A percentile compares a stretch with the other conserved stretches of the same genome.
Evolutionary conservation across 768 basidiomycete genomes (phyloP).

Genomic region (Rhizopogon vinicolor): DNA sequence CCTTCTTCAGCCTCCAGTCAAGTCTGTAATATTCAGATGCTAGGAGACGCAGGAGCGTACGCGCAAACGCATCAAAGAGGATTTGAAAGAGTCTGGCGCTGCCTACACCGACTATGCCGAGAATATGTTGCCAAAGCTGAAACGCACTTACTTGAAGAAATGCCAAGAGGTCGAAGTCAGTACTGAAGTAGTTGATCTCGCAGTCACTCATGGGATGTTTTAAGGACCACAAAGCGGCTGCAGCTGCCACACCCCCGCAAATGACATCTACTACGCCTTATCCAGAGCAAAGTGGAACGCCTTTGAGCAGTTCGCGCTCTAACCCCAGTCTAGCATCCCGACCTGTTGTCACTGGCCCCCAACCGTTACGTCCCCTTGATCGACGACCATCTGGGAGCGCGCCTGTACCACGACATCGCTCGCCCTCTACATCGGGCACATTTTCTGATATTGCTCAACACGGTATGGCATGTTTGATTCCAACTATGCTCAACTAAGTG

Average conservation of each 20-base stretch:
- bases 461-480: slow-evolving; percentile 35
- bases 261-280: slow-evolving; percentile 26
- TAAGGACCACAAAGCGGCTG: slow-evolving; percentile 64
- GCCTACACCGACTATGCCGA: slow-evolving; percentile 83
- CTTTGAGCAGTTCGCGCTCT: slow-evolving; percentile 36
- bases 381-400: slow-evolving; percentile 64
- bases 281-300: slow-evolving; percentile 25
- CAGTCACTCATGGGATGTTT: slow-evolving; percentile 1
- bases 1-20: background rate
- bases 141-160: slow-evolving; percentile 76
- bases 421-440: slow-evolving; percentile 76
- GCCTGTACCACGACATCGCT: slow-evolving; percentile 48
- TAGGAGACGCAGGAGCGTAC: slow-evolving; percentile 91
- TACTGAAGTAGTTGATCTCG: background rate
- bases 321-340: slow-evolving; percentile 42
- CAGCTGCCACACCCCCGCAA: slow-evolving; percentile 29
- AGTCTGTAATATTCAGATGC: slow-evolving; percentile 2
- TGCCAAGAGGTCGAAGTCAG: slow-evolving; percentile 84
- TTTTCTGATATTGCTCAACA: slow-evolving; percentile 88
- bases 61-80: slow-evolving; percentile 88
- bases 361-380: slow-evolving; percentile 71
- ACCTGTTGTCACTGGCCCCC: slow-evolving; percentile 63
- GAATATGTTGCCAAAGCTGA: slow-evolving; percentile 73
- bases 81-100: slow-evolving; percentile 71
- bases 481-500: background rate